These are phyloP conservation scores for Capsella rubella DNA, from an alignment of 441 rosid genomes.

Conservation along the genomic window DNA sequence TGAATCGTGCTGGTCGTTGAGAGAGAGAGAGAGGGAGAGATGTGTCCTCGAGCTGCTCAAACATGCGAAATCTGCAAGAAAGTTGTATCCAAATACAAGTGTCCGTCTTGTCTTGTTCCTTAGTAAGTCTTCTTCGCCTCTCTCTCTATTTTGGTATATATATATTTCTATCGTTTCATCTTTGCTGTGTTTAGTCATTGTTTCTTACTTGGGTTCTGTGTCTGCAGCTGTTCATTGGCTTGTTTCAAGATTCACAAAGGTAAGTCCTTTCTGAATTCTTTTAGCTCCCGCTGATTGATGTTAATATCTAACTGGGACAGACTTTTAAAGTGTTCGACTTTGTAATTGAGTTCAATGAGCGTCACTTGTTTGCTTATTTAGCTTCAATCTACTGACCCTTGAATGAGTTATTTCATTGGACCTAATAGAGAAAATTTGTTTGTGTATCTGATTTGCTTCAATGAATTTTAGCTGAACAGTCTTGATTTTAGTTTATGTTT, in stretches of 20 bases:
- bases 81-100: slow-evolving; percentile 79
- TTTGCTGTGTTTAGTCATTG: slow-evolving; percentile 5
- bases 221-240: slow-evolving; percentile 70
- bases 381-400: slow-evolving; percentile 3
- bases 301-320: not conserved
- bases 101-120: slow-evolving; percentile 78
- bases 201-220: slow-evolving; percentile 17
- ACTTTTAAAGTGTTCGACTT: slow-evolving; percentile 18
- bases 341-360: not conserved
- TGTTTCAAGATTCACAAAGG: slow-evolving; percentile 91
- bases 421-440: not conserved
- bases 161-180: not conserved
- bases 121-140: slow-evolving; percentile 57
- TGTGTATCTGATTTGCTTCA: slow-evolving; percentile 3
- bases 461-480: not conserved
- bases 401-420: not conserved
- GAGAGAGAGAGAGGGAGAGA: slow-evolving; percentile 21
- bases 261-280: not conserved
- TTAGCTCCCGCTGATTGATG: slow-evolving; percentile 2
- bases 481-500: too few species aligned
- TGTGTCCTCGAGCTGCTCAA: slow-evolving; percentile 47
- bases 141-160: not conserved
- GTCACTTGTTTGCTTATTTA: not conserved
- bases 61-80: slow-evolving; percentile 72
- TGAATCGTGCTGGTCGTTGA: slow-evolving; percentile 5